Base-by-base conservation (phyloP, 176 grass and related monocot genomes). In the Rhynchospora breviuscula region DNA sequence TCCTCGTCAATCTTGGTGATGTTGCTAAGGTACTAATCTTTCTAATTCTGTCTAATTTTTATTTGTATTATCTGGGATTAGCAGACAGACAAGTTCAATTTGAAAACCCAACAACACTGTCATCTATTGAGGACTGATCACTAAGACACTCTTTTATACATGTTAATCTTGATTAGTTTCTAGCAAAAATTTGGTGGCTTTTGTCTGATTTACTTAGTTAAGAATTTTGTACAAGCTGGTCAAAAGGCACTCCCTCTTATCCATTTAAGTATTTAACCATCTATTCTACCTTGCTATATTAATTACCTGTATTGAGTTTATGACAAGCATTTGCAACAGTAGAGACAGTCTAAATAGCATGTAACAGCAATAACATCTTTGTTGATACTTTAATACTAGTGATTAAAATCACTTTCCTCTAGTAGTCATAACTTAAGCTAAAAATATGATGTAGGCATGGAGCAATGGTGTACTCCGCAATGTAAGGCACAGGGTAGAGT, bases 1-100 rank as follows among this genome's bases (percentile, higher is more conserved):
- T 97, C 77, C 10, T 97, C 63, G 81, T 97, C 89, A 97, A 97
- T 87, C 83, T 97, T 43, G 91, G 94, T 72, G 94, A 97, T 69
- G 84, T 93, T 52, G 91, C 85, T 83, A 86, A 90, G 91, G 94
- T 96, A 87, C 1, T 15, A n/a, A 0, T 7, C 14, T 51, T 40
- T 69, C 19, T 2, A 33, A 23, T 40, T 14, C 35, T 40, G 35
- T 40, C 35, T 40, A 2, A 2, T 52, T 52, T 13, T 53, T 13
- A 19, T 71, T 21, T 46, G 67, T 74, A 25, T 1, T 52, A 15
- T 52, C 10, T 22, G 17, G 47, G 3, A 12, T 75, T 53, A 5
- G 10, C 22, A 12, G 22, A 29, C 22, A 12, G 22, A 29, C 63
- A 66, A 29, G 62, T 65, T 25, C 11, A 22, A 25, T 65, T 31